Conservation (phyloP, 345 rosid species). For the Citrus sp. region DNA sequence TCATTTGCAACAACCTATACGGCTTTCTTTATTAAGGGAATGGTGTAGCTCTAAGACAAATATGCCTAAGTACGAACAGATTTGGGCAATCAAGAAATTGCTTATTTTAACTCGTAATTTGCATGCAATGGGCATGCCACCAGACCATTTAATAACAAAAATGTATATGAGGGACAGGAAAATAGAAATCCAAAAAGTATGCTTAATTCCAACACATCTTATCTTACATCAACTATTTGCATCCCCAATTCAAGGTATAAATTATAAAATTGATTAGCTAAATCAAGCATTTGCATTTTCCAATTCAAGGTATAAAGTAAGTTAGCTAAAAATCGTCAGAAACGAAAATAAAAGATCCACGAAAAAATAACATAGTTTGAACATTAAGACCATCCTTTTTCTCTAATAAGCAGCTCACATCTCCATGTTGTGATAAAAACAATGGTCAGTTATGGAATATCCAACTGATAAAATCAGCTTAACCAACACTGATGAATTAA, state of each 20-base stretch:
- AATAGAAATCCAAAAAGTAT: neutral
- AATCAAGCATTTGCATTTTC: neutral
- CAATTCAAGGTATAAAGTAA: neutral
- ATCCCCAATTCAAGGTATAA: too few species aligned
- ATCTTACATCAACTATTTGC: too few species aligned
- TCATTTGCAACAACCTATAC: too few species aligned
- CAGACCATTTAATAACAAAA: too few species aligned
- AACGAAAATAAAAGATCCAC: neutral
- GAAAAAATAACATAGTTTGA: neutral
- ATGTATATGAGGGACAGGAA: too few species aligned
- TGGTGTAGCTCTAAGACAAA: too few species aligned
- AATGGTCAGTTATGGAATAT: neutral
- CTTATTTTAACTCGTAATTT: too few species aligned
- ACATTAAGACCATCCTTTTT: neutral
- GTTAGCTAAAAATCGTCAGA: neutral
- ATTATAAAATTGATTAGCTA: neutral
- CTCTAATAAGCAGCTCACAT: neutral
- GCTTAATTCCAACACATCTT: too few species aligned
- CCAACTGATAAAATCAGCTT: neutral
- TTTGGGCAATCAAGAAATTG: too few species aligned
- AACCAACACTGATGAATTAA: neutral
- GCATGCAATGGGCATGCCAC: too few species aligned
- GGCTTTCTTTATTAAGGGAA: too few species aligned
- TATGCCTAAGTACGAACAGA: too few species aligned
- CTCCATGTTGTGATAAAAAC: neutral